These are phyloP conservation scores for Mrakia hoshinonis DNA, from an alignment of 768 basidiomycete genomes.

Conservation along the genomic window DNA sequence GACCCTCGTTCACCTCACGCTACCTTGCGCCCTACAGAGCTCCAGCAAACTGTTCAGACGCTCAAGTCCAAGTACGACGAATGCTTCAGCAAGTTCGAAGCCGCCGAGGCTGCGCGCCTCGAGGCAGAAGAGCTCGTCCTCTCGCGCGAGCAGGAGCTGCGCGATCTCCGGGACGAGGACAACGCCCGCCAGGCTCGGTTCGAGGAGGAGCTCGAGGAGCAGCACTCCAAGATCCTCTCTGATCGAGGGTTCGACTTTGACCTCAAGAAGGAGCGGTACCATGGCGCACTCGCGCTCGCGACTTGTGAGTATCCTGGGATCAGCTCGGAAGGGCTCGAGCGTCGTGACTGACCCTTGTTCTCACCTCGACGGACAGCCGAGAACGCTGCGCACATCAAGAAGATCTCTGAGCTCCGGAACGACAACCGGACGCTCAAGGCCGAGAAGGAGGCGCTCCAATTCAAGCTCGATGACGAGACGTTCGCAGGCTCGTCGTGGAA, in stretches of 20 bases:
- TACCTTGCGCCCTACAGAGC: neutral
- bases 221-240: constrained; percentile 15
- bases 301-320: neutral
- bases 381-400: constrained; percentile 21
- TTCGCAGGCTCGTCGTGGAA: constrained; percentile 73
- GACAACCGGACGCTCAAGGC: constrained; percentile 70
- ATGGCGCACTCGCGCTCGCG: constrained; percentile 14
- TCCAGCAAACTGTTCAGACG: neutral
- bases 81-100: constrained; percentile 17
- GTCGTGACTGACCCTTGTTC: neutral
- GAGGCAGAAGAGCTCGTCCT: constrained; percentile 17
- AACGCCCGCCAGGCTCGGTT: constrained; percentile 11
- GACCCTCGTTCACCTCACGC: neutral
- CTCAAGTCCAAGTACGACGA: constrained; percentile 22
- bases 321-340: neutral
- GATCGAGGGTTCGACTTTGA: constrained; percentile 21
- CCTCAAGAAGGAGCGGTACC: constrained; percentile 19
- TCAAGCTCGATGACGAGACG: constrained; percentile 66
- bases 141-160: constrained; percentile 18
- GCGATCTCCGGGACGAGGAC: constrained; percentile 18
- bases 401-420: constrained; percentile 49
- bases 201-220: constrained; percentile 16
- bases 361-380: neutral
- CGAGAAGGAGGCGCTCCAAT: constrained; percentile 64
- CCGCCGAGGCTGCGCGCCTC: constrained; percentile 17